Percentiles rank a stretch among this genome's conserved stretches.
Evolutionary conservation across 768 basidiomycete genomes (phyloP).

Genomic region (Mycena leptocephala): DNA sequence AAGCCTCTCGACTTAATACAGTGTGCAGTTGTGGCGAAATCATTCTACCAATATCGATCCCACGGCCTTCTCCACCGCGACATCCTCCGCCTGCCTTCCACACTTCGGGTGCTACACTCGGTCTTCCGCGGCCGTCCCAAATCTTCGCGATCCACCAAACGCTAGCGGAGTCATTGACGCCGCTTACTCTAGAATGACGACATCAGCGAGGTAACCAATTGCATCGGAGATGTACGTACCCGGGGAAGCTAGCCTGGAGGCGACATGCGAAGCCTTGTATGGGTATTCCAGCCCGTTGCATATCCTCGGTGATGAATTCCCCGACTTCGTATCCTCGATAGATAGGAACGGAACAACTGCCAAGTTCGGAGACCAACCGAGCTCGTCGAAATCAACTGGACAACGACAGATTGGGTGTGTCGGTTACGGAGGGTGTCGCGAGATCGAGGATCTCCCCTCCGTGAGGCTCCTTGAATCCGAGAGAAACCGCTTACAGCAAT

Average conservation of each 20-base stretch:
- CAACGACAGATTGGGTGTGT: neutral
- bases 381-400: too few relatives aligned
- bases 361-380: too few relatives aligned
- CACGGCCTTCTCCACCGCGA: too few relatives aligned
- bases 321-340: neutral
- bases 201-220: neutral
- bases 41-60: too few relatives aligned
- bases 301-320: neutral
- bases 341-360: neutral
- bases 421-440: neutral
- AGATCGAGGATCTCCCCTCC: neutral
- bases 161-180: neutral
- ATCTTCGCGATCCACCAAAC: neutral
- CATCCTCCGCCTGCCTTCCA: too few relatives aligned
- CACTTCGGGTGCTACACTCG: neutral
- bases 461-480: neutral
- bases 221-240: constrained; percentile 3
- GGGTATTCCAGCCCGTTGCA: neutral
- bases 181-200: neutral
- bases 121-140: neutral
- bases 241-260: too few relatives aligned
- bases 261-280: too few relatives aligned
- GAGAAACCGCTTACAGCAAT: neutral
- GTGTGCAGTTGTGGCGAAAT: too few relatives aligned
- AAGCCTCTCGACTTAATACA: too few relatives aligned